phyloP scores from a whole-genome alignment of 208 protist species.

The Blechomonas ayalai region DNA sequence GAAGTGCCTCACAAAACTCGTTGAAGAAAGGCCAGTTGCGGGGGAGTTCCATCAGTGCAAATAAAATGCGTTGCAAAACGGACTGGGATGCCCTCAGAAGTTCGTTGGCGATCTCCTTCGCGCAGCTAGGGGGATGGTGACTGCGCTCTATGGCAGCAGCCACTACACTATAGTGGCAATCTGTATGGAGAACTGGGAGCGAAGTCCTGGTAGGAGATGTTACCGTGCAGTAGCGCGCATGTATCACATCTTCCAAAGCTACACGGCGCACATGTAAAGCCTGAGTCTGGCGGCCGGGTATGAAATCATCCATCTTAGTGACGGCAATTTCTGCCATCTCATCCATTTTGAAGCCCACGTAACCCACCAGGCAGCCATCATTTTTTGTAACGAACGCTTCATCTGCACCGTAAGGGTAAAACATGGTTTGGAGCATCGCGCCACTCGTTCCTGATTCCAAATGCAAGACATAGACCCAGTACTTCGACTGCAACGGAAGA shows the following conservation, averaged over 20 bases:
- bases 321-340: constrained; percentile 58
- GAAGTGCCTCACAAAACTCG: constrained; percentile 54
- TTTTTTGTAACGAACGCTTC: constrained; percentile 60
- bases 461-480: constrained; percentile 60
- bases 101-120: constrained; percentile 40
- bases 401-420: constrained; percentile 79
- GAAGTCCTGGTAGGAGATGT: not conserved
- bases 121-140: constrained; percentile 10
- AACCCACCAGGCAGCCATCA: constrained; percentile 31
- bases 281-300: constrained; percentile 66
- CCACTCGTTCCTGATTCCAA: constrained; percentile 47
- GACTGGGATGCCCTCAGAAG: constrained; percentile 24
- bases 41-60: constrained; percentile 22
- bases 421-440: constrained; percentile 53
- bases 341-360: constrained; percentile 63
- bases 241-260: constrained; percentile 41
- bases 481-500: constrained; percentile 14
- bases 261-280: constrained; percentile 33
- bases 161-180: constrained; percentile 19
- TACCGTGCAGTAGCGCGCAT: constrained; percentile 13
- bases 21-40: constrained; percentile 14
- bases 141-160: constrained; percentile 10
- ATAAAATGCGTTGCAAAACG: constrained; percentile 33
- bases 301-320: constrained; percentile 80
- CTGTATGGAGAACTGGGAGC: constrained; percentile 7